These are phyloP conservation scores for Botrytis porri DNA, from an alignment of 2,329 filamentous ascomycete genomes.

Conservation along the genomic window DNA sequence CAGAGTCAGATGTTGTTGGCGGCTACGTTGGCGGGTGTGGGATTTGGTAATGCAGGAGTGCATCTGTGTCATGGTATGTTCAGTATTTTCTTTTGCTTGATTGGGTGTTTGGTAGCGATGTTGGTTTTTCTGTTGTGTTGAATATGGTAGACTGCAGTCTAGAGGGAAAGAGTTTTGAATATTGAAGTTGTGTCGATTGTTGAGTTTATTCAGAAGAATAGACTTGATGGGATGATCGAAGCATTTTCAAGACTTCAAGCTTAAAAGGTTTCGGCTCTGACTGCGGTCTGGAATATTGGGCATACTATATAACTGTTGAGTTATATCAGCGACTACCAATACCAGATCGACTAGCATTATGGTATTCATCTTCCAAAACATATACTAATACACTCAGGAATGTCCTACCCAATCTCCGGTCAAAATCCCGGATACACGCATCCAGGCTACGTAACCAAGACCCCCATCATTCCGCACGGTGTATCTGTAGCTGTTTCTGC, in stretches of 20 bases:
- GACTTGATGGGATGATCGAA: neutral
- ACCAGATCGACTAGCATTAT: neutral
- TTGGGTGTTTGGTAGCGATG: neutral
- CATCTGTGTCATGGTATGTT: slow-evolving; percentile 67
- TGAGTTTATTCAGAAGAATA: neutral
- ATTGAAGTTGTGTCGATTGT: neutral
- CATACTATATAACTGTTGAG: too few relatives aligned
- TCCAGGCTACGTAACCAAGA: slow-evolving; percentile 73
- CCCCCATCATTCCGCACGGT: slow-evolving; percentile 88
- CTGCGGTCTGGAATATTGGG: neutral
- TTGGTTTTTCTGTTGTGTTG: neutral
- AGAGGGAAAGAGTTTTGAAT: neutral
- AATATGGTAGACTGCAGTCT: neutral
- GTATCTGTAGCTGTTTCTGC: slow-evolving; percentile 93
- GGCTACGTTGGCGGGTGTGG: slow-evolving; percentile 88
- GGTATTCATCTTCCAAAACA: neutral
- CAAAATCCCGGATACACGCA: slow-evolving; percentile 93
- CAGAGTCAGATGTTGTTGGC: slow-evolving; percentile 95
- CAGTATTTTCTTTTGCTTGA: neutral
- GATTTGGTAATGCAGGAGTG: slow-evolving; percentile 96
- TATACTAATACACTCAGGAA: slow-evolving; percentile 50
- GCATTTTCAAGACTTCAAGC: neutral
- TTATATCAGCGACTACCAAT: too few relatives aligned
- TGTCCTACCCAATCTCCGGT: slow-evolving; percentile 96
- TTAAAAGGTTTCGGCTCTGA: neutral